phyloP scores from a whole-genome alignment of 371 early-diverging fungal species.

The Mortierella sp. region DNA sequence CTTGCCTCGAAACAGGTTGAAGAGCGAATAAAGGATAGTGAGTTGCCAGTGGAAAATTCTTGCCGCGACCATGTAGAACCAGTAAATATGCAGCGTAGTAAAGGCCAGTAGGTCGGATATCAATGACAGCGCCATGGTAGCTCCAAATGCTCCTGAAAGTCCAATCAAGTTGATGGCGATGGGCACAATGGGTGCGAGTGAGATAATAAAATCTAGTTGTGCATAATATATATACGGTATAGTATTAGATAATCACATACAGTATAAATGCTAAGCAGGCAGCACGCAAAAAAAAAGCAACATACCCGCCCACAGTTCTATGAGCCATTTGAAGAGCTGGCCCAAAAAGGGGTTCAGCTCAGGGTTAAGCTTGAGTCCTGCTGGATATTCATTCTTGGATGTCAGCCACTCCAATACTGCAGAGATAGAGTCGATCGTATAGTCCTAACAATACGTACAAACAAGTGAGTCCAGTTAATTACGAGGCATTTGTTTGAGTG shows the following conservation, averaged over 20 bases:
- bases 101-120: constrained; percentile 87
- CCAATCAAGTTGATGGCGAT: constrained; percentile 83
- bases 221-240: neutral
- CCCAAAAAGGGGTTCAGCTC: constrained; percentile 93
- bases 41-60: constrained; percentile 95
- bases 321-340: constrained; percentile 94
- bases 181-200: constrained; percentile 74
- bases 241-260: neutral
- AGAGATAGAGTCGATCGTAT: constrained; percentile 77
- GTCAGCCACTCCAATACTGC: constrained; percentile 92
- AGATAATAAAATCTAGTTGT: constrained; percentile 64
- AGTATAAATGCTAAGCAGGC: no score
- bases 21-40: constrained; percentile 84
- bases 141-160: constrained; percentile 85
- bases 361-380: constrained; percentile 96
- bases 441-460: constrained; percentile 59
- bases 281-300: neutral
- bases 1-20: constrained; percentile 94
- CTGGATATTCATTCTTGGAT: constrained; percentile 83
- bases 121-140: constrained; percentile 87
- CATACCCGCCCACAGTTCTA: constrained; percentile 88
- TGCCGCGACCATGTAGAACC: constrained; percentile 95
- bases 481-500: neutral
- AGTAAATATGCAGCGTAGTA: constrained; percentile 90
- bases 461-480: neutral